Conservation (phyloP, 106 monocot genomes). For the Alisma plantagoaquatica region DNA sequence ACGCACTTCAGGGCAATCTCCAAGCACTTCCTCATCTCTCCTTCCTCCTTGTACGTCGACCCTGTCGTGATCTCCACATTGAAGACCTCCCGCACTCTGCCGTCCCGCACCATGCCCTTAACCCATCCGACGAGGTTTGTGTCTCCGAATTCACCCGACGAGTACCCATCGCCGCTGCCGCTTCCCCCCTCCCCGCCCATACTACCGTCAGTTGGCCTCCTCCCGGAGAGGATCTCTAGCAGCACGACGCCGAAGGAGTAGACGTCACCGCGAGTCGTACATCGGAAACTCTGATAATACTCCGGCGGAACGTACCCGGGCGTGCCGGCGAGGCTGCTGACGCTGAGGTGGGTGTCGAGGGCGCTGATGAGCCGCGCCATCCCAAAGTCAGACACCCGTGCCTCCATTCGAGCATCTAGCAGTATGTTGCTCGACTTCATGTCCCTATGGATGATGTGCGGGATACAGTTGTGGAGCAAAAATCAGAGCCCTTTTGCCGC, state of each 20-base stretch:
- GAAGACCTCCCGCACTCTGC: conserved; percentile 45
- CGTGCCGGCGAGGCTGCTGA: conserved; percentile 15
- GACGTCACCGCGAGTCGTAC: conserved; percentile 12
- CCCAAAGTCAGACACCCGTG: conserved; percentile 18
- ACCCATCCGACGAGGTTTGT: conserved; percentile 81
- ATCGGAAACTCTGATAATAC: conserved; percentile 12
- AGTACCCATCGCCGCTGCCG: too few species aligned
- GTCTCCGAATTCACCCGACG: conserved; percentile 73
- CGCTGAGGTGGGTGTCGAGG: conserved; percentile 23
- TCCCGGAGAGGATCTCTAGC: conserved; percentile 11
- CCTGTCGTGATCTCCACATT: conserved; percentile 25
- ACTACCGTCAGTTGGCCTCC: conserved; percentile 1
- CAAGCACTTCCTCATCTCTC: conserved; percentile 46
- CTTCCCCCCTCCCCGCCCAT: too few species aligned
- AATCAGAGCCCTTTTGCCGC: conserved; percentile 16
- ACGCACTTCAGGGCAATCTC: conserved; percentile 63
- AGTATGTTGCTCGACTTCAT: conserved; percentile 20
- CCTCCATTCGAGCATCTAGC: conserved; percentile 8
- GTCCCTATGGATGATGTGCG: conserved; percentile 22
- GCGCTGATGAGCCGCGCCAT: conserved; percentile 13
- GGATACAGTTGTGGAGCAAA: conserved; percentile 15
- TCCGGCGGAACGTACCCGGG: conserved; percentile 19
- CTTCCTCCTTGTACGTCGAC: conserved; percentile 12
- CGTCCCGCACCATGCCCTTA: conserved; percentile 44
- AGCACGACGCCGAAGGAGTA: conserved; percentile 15